Evolutionary conservation across 2,329 filamentous ascomycete species (phyloP), one percentile per base, ranked within the genome.

Genomic region (Botrytis deweyae): DNA sequence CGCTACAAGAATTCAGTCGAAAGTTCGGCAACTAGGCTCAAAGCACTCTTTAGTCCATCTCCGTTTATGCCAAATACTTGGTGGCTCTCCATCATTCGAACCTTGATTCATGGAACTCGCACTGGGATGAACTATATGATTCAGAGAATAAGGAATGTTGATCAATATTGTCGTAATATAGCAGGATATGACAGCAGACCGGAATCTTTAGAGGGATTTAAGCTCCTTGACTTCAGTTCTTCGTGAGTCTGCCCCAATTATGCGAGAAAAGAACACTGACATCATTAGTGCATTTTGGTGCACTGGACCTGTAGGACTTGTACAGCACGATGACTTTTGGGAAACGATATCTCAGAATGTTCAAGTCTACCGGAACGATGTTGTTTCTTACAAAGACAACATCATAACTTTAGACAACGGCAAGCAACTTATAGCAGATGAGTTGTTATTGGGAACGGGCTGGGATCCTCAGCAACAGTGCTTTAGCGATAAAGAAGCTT

Each of bases 291-390:
- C 70, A 22, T 79, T 80, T 55, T 80, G 78, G 79, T 77, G 78
- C 67, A 80, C 79, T 67, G 74, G 76, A 40, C 78, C 79, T 6
- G 77, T 77, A 29, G 79, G 79, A 59, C 76, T 78, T 38, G 76
- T 77, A 29, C 77, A 80, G 68, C 79, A 80, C 59, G 72, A 75
- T 33, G 78, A 80, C 69, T 80, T 80, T 73, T 80, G 76, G 71
- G 73, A 78, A 58, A 76, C 76, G 10, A 76, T 80, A 44, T 76
- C 79, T n/a, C 75, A 79, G 20, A 76, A 78, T 58, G 55, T 62
- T 59, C 68, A 46, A 38, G 46, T 70, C 6, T 44, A 70, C 33
- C 59, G 68, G 20, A 63, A 59, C 8, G 74, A 76, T 55, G 73
- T 81, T 62, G 72, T 75, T 42, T 68, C 61, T 69, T 67, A 67